Conservation (phyloP, 2,329 filamentous ascomycete genomes). For the Pezicula radicicola region DNA sequence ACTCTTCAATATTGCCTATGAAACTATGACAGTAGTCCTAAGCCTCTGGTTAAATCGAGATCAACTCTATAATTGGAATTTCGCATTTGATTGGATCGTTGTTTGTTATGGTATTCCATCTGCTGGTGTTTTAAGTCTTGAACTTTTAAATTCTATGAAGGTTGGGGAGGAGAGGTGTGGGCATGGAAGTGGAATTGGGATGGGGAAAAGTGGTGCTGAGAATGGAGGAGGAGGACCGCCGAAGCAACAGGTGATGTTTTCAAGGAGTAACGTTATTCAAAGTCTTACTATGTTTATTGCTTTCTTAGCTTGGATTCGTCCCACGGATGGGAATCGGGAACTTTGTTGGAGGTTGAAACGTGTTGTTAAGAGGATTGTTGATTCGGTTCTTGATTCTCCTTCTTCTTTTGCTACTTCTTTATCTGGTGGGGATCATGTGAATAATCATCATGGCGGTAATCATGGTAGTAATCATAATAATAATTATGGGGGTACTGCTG, state of each 20-base stretch:
- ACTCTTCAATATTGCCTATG: conserved; percentile 1
- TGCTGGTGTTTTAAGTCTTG: conserved; percentile 3
- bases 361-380: conserved; percentile 4
- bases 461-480: no score
- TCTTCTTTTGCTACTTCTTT: no score
- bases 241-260: not conserved
- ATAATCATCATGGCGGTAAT: no score
- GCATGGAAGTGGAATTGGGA: no score
- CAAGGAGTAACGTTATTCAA: conserved; percentile 3
- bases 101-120: conserved; percentile 5
- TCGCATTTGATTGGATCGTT: not conserved
- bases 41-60: not conserved
- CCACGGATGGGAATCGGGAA: conserved; percentile 6
- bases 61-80: not conserved
- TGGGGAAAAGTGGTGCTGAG: no score
- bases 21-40: conserved; percentile 3
- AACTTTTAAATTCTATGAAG: conserved; percentile 4
- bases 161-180: no score
- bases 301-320: conserved; percentile 7
- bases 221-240: not conserved
- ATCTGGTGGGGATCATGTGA: no score
- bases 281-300: conserved; percentile 4
- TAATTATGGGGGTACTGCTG: no score
- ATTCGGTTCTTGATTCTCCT: conserved; percentile 1
- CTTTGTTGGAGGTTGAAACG: not conserved